Percentiles rank a stretch among this genome's conserved stretches.
These are phyloP conservation scores for Chrysanthemum seticuspe DNA, from an alignment of 129 eudicot genomes.

Conservation along the genomic window DNA sequence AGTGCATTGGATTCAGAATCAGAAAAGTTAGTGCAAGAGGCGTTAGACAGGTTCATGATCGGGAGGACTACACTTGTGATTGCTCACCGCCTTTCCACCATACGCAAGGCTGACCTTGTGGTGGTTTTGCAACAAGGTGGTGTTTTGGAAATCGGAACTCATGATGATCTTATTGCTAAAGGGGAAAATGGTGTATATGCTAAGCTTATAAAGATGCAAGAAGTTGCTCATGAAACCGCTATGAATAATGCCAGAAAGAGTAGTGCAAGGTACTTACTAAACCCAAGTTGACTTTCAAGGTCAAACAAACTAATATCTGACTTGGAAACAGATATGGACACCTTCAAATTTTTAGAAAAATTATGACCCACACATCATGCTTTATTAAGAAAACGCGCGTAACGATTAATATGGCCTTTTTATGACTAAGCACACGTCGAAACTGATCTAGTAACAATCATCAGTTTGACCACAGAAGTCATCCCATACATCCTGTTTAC, in stretches of 20 bases:
- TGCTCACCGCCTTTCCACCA: constrained; percentile 98
- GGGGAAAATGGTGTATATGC: constrained; percentile 93
- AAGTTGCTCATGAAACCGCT: constrained; percentile 87
- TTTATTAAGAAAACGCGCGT: not conserved
- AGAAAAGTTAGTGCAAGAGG: constrained; percentile 94
- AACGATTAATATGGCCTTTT: not conserved
- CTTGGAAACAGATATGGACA: not conserved
- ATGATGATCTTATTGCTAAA: constrained; percentile 79
- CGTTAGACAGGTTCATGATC: constrained; percentile 90
- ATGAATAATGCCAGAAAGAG: constrained; percentile 83
- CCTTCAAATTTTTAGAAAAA: not conserved
- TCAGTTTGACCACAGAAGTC: constrained; percentile 23
- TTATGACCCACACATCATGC: not conserved
- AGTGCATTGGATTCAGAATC: constrained; percentile 98
- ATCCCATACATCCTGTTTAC: not conserved
- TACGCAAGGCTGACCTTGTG: constrained; percentile 92
- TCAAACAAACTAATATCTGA: not conserved
- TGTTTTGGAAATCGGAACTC: constrained; percentile 83
- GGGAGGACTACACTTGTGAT: constrained; percentile 95
- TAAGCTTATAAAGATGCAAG: constrained; percentile 89
- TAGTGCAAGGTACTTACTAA: constrained; percentile 69
- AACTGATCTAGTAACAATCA: not conserved
- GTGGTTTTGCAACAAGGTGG: constrained; percentile 92
- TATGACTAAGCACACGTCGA: not conserved
- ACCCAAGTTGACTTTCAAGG: not conserved